Evolutionary conservation across 73 alveolate genomes (phyloP), one percentile per base, ranked within the genome.

Genomic region (Symbiodinium pilosum): DNA sequence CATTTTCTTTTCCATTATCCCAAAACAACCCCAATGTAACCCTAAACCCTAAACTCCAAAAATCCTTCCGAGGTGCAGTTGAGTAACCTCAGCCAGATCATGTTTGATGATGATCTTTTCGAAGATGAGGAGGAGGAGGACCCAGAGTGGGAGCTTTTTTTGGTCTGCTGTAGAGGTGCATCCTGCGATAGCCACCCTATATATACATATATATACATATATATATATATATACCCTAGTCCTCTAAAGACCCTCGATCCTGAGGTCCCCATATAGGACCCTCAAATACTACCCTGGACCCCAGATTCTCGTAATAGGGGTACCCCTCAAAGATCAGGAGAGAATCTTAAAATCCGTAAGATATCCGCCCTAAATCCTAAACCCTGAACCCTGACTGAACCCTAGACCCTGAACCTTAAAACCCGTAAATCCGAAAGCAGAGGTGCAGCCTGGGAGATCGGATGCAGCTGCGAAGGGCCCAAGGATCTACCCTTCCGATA

Each of bases 61-160:
- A n/a, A n/a, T n/a, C n/a, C n/a, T n/a, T n/a, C n/a, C n/a, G n/a
- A n/a, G n/a, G n/a, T 43, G 51, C 64, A 43, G 83, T 32, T 86
- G 38, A 86, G 83, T 83, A 43, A 36, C 40, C 12, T 86, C 26
- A 43, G 83, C n/a, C 64, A 43, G 83, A 38, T 69, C 36, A n/a
- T 86, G 93, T 34, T 41, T 28, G 93, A 86, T 39, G 93, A 86
- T 20, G 93, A 86, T 42, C 93, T 59, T 4, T 84, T 43, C 32
- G 83, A 47, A 36, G 93, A 86, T 32, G 93, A 86, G 24, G 93
- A 86, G 24, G 93, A 86, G 51, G 93, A 86, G 59, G n/a, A n/a
- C n/a, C n/a, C n/a, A n/a, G n/a, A n/a, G n/a, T n/a, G n/a, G n/a
- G n/a, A n/a, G n/a, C n/a, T n/a, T n/a, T n/a, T n/a, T n/a, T n/a